Evolutionary conservation across 2,329 filamentous ascomycete species (phyloP).

Genomic region (Emericellopsis atlantica): DNA sequence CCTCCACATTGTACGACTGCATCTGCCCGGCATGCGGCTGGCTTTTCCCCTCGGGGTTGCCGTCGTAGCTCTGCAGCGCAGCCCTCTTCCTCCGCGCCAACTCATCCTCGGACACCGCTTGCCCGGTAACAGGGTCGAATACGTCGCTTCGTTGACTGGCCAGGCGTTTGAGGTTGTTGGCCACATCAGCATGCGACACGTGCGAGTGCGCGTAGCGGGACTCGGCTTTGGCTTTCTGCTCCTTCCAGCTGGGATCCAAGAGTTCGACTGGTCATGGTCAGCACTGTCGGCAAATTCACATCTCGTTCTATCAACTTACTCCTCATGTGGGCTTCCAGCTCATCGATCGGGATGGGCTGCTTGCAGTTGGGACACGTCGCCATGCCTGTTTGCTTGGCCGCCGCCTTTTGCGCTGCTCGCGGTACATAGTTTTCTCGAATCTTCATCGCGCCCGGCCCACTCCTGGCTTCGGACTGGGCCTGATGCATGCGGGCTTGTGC

Average conservation of each 20-base stretch:
- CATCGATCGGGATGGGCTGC: constrained; percentile 74
- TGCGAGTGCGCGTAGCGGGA: constrained; percentile 78
- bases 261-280: constrained; percentile 60
- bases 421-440: constrained; percentile 92
- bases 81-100: constrained; percentile 63
- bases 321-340: constrained; percentile 85
- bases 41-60: constrained; percentile 46
- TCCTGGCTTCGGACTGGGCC: constrained; percentile 65
- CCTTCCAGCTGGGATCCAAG: constrained; percentile 88
- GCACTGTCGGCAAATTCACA: constrained; percentile 4
- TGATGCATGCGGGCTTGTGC: constrained; percentile 55
- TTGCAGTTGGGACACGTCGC: constrained; percentile 88
- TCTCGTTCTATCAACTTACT: constrained; percentile 37
- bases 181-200: constrained; percentile 73
- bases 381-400: constrained; percentile 53
- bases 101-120: constrained; percentile 61
- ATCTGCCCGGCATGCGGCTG: constrained; percentile 42
- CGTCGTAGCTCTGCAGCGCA: constrained; percentile 53
- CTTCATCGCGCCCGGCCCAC: constrained; percentile 59
- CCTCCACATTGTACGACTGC: constrained; percentile 66
- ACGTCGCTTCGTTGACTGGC: constrained; percentile 80
- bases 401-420: constrained; percentile 60
- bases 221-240: constrained; percentile 83
- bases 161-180: constrained; percentile 89
- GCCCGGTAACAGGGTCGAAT: constrained; percentile 63